phyloP scores from a whole-genome alignment of 441 rosid genomes.

The Pelargonium myrrhifolium region DNA sequence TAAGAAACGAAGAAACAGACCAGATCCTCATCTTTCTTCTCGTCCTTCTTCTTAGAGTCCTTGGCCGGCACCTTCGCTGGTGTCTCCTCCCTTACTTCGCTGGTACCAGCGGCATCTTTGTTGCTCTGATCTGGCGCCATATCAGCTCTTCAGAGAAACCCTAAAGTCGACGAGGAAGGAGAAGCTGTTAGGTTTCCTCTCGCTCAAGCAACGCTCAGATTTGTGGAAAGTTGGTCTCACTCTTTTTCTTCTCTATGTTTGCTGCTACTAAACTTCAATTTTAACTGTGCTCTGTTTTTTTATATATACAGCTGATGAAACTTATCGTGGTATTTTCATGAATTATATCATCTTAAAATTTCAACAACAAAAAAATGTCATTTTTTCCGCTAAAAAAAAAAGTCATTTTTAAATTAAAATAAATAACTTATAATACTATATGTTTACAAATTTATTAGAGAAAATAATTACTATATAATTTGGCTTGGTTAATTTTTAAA shows the following conservation, averaged over 20 bases:
- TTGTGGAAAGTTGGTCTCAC: neutral
- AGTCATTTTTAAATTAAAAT: too few species aligned
- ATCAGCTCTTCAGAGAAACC: neutral
- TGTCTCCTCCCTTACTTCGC: constrained; percentile 51
- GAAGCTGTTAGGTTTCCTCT: neutral
- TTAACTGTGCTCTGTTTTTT: too few species aligned
- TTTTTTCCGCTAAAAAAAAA: too few species aligned
- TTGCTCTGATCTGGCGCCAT: constrained; percentile 54
- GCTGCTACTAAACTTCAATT: too few species aligned
- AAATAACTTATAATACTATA: too few species aligned
- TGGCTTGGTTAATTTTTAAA: too few species aligned
- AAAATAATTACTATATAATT: too few species aligned
- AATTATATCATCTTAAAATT: too few species aligned
- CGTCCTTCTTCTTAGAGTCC: constrained; percentile 85
- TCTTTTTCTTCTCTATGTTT: neutral
- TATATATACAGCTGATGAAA: too few species aligned
- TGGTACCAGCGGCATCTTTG: constrained; percentile 23
- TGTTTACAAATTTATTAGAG: too few species aligned
- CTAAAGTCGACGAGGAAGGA: neutral
- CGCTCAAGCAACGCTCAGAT: neutral
- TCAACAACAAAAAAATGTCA: too few species aligned
- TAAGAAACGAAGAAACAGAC: constrained; percentile 26
- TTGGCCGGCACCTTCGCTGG: constrained; percentile 57
- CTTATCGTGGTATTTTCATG: too few species aligned
- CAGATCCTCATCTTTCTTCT: constrained; percentile 81